phyloP scores from a whole-genome alignment of 495 filamentous ascomycete genomes.

The Tuber umbilicatum region DNA sequence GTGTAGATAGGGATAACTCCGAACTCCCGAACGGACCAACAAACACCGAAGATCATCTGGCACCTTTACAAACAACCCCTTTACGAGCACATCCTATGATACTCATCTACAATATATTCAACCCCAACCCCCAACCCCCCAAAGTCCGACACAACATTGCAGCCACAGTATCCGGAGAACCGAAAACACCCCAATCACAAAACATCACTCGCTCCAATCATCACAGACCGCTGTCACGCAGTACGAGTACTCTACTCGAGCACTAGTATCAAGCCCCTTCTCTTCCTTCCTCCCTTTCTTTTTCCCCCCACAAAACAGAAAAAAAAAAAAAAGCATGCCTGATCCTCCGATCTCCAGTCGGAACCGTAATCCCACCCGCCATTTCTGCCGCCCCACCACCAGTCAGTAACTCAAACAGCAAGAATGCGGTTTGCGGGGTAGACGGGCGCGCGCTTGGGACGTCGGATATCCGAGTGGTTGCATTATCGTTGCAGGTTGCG shows the following conservation, averaged over 20 bases:
- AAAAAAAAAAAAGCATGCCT: conserved; percentile 18
- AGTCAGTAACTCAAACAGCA: no score
- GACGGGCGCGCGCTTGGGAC: background rate
- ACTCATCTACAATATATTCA: background rate
- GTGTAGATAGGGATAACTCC: background rate
- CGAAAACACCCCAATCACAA: background rate
- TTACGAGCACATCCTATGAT: no score
- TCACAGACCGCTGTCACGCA: background rate
- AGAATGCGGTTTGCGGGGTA: background rate
- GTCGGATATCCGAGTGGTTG: background rate
- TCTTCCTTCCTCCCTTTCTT: background rate
- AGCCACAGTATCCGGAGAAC: background rate
- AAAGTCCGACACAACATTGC: background rate
- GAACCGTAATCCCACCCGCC: background rate
- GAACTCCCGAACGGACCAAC: background rate
- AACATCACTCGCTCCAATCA: background rate
- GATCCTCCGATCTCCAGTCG: conserved; percentile 14
- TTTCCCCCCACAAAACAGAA: conserved; percentile 27
- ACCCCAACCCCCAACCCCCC: background rate
- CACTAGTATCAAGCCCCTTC: background rate
- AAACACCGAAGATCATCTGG: background rate
- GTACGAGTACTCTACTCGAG: background rate
- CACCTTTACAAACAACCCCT: background rate
- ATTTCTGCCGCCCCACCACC: background rate
- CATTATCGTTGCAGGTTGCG: no score